phyloP scores from a whole-genome alignment of 768 basidiomycete species.

The Termitomyces titanicus region DNA sequence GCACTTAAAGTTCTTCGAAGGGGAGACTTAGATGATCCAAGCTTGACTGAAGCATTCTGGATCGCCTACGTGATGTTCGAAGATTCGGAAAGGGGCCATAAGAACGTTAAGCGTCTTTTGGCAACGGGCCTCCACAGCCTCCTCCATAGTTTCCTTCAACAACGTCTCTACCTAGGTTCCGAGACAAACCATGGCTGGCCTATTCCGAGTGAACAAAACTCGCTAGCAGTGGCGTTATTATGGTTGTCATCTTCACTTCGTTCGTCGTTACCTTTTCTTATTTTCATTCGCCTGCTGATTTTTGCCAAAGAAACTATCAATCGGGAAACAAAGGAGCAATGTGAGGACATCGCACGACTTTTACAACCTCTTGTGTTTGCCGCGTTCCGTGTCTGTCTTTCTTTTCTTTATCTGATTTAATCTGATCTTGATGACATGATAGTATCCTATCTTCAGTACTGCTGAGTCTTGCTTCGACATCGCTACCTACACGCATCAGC shows the following conservation, averaged over 20 bases:
- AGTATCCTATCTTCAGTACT: constrained; percentile 41
- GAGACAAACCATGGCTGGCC: constrained; percentile 46
- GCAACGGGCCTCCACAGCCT: constrained; percentile 40
- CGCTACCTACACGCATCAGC: constrained; percentile 8
- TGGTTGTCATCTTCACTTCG: constrained; percentile 43
- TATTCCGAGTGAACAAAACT: constrained; percentile 38
- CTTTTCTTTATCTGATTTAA: constrained; percentile 10
- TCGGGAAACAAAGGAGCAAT: constrained; percentile 29
- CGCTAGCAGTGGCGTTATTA: constrained; percentile 42
- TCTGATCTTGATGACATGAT: constrained; percentile 17
- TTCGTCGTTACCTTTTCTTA: constrained; percentile 19
- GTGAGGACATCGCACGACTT: constrained; percentile 29
- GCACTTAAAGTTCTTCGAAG: constrained; percentile 43
- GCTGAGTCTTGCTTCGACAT: constrained; percentile 30
- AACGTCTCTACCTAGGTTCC: constrained; percentile 34
- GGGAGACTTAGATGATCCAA: constrained; percentile 30
- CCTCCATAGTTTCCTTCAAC: constrained; percentile 35
- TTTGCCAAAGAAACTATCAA: constrained; percentile 24
- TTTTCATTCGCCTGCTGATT: constrained; percentile 2
- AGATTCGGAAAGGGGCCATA: constrained; percentile 43
- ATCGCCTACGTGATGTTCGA: constrained; percentile 56
- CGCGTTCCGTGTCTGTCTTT: constrained; percentile 42
- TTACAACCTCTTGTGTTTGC: constrained; percentile 46
- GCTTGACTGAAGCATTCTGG: constrained; percentile 44
- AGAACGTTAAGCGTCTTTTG: constrained; percentile 43